A percentile compares a stretch with the other conserved stretches of the same genome.
These are phyloP conservation scores for Russula brevipes DNA, from an alignment of 768 basidiomycete species.

Conservation along the genomic window DNA sequence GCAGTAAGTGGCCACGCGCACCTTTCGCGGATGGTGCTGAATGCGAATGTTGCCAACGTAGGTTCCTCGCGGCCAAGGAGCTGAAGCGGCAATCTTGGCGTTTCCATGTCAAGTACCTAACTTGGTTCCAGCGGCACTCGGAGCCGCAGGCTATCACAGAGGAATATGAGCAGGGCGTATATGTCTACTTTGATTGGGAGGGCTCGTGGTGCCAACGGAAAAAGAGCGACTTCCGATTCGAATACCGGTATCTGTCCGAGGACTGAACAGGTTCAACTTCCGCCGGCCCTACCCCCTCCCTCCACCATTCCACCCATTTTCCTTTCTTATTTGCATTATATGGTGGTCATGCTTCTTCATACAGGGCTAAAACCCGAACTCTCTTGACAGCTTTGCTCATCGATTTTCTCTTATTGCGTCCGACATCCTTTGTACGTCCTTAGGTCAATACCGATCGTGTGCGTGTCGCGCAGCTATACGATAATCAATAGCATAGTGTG, in stretches of 20 bases:
- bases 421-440: conserved; percentile 15
- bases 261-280: conserved; percentile 43
- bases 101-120: conserved; percentile 98
- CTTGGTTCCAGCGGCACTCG: conserved; percentile 98
- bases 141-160: conserved; percentile 99
- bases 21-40: not conserved
- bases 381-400: conserved; percentile 7
- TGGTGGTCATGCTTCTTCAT: not conserved
- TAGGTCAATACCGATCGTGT: conserved; percentile 3
- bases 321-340: conserved; percentile 5
- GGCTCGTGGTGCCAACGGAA: conserved; percentile 97
- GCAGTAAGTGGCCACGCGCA: conserved; percentile 55
- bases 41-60: conserved; percentile 30
- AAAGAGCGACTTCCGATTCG: conserved; percentile 96
- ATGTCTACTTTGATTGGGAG: conserved; percentile 99
- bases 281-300: not conserved
- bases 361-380: not conserved
- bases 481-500: conserved; percentile 18
- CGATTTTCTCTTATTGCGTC: conserved; percentile 9
- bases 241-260: conserved; percentile 92
- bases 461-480: conserved; percentile 12
- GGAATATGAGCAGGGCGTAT: conserved; percentile 98
- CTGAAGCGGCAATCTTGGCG: conserved; percentile 97
- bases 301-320: not conserved
- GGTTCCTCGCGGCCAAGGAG: conserved; percentile 94